These are phyloP conservation scores for Elaeis guineensis DNA, from an alignment of 176 grass and related monocot species.

Conservation along the genomic window DNA sequence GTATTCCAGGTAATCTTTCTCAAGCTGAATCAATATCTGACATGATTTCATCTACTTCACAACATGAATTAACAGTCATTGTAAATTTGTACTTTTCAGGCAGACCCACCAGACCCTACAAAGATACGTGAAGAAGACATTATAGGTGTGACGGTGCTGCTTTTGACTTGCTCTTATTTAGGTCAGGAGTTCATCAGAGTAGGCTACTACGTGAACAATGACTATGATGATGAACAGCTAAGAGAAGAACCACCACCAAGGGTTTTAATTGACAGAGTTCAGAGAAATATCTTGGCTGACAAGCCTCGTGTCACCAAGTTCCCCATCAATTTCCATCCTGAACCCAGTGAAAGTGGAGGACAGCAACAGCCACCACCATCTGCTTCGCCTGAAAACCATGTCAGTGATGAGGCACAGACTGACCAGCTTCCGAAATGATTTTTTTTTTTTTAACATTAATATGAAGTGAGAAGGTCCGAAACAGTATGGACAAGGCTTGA, in stretches of 20 bases:
- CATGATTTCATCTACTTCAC: background rate
- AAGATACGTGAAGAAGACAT: conserved; percentile 98
- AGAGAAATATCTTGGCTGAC: conserved; percentile 91
- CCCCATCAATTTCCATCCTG: conserved; percentile 96
- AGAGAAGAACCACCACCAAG: conserved; percentile 80
- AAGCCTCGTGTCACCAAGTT: conserved; percentile 98
- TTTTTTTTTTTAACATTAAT: conserved; percentile 6
- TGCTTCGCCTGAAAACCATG: conserved; percentile 33
- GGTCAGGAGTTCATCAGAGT: conserved; percentile 98
- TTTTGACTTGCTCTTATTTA: conserved; percentile 91
- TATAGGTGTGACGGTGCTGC: conserved; percentile 85
- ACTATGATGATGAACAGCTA: conserved; percentile 87
- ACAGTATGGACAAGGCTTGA: no score
- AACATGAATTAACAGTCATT: background rate
- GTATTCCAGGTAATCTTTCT: conserved; percentile 60
- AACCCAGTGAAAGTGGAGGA: conserved; percentile 39
- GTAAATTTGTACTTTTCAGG: conserved; percentile 33
- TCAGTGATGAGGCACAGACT: conserved; percentile 16
- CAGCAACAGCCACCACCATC: conserved; percentile 42
- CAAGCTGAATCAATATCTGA: background rate
- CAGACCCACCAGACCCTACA: conserved; percentile 82
- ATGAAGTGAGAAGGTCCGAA: no score
- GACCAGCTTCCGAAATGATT: conserved; percentile 8
- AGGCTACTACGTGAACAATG: conserved; percentile 97
- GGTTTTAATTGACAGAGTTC: conserved; percentile 65